A percentile compares a stretch with the other conserved stretches of the same genome.
phyloP scores from a whole-genome alignment of 1,139 yeast genomes.

The Meyerozyma smithsonii region DNA sequence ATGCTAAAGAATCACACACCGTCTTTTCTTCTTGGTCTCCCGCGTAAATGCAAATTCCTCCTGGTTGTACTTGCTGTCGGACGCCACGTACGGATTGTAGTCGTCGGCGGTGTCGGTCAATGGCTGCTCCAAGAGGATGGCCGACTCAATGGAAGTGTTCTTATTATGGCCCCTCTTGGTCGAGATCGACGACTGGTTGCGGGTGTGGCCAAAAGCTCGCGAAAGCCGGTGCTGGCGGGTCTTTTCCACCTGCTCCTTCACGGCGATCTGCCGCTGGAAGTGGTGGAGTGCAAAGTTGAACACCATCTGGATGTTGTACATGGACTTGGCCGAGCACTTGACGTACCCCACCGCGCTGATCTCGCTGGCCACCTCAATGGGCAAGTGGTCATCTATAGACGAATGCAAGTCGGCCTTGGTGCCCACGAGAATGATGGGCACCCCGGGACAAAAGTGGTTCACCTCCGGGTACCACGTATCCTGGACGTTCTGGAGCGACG shows the following conservation, averaged over 20 bases:
- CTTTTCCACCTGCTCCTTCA: constrained; percentile 35
- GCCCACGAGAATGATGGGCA: constrained; percentile 75
- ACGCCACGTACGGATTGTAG: constrained; percentile 4
- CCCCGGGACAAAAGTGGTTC: constrained; percentile 73
- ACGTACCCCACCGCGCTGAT: constrained; percentile 76
- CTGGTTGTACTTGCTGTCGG: constrained; percentile 24
- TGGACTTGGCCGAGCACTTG: constrained; percentile 72
- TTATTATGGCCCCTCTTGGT: constrained; percentile 25
- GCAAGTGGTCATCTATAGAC: constrained; percentile 41
- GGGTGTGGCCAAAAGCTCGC: constrained; percentile 26
- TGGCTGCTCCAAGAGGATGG: constrained; percentile 36
- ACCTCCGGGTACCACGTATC: constrained; percentile 90
- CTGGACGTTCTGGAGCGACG: constrained; percentile 65
- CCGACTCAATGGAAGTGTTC: constrained; percentile 33
- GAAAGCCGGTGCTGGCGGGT: constrained; percentile 32
- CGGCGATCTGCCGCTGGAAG: constrained; percentile 30
- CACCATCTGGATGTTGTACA: constrained; percentile 61
- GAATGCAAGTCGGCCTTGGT: constrained; percentile 64
- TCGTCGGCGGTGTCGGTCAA: constrained; percentile 5
- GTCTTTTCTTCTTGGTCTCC: constrained; percentile 23
- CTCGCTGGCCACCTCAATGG: constrained; percentile 54
- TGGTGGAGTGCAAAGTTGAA: constrained; percentile 52
- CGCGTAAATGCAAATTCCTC: constrained; percentile 43
- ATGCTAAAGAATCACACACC: constrained; percentile 36
- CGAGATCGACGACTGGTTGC: constrained; percentile 21